A percentile compares a stretch with the other conserved stretches of the same genome.
Evolutionary conservation across 345 rosid species (phyloP).

Genomic region (Capsella bursapastoris): DNA sequence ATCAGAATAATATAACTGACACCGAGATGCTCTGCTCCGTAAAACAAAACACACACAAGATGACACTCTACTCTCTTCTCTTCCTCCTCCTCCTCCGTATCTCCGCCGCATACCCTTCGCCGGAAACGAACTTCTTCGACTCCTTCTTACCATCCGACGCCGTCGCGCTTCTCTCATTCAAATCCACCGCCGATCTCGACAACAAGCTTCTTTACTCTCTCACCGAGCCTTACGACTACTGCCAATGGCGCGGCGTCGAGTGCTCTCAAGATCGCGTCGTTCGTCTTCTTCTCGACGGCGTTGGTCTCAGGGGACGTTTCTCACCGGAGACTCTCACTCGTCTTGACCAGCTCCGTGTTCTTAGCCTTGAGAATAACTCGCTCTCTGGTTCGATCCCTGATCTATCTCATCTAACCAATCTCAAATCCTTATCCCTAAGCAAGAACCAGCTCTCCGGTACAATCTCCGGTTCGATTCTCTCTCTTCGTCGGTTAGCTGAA

Average conservation of each 20-base stretch:
- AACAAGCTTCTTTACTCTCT: conserved; percentile 70
- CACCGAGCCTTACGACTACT: conserved; percentile 86
- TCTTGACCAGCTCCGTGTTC: conserved; percentile 91
- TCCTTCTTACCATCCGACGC: conserved; percentile 69
- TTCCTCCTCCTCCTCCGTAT: conserved; percentile 34
- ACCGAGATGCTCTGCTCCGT: conserved; percentile 44
- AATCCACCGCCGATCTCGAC: conserved; percentile 78
- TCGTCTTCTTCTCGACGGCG: conserved; percentile 55
- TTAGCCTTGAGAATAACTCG: conserved; percentile 76
- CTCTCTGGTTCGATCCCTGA: conserved; percentile 85
- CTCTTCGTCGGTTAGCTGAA: conserved; percentile 55
- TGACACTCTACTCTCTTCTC: conserved; percentile 38
- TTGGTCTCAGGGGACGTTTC: conserved; percentile 64
- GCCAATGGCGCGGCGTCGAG: conserved; percentile 90
- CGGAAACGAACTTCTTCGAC: conserved; percentile 45
- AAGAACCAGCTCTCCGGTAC: conserved; percentile 65
- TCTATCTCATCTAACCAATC: conserved; percentile 63
- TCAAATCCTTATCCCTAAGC: conserved; percentile 60
- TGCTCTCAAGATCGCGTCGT: conserved; percentile 84
- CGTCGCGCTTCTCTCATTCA: conserved; percentile 79
- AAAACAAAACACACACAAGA: conserved; percentile 35
- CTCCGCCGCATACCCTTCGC: conserved; percentile 40
- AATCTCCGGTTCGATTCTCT: conserved; percentile 57
- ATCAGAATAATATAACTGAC: conserved; percentile 38
- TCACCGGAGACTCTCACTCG: conserved; percentile 63